phyloP scores from a whole-genome alignment of 2,329 filamentous ascomycete genomes.

The Penicillium sp. region DNA sequence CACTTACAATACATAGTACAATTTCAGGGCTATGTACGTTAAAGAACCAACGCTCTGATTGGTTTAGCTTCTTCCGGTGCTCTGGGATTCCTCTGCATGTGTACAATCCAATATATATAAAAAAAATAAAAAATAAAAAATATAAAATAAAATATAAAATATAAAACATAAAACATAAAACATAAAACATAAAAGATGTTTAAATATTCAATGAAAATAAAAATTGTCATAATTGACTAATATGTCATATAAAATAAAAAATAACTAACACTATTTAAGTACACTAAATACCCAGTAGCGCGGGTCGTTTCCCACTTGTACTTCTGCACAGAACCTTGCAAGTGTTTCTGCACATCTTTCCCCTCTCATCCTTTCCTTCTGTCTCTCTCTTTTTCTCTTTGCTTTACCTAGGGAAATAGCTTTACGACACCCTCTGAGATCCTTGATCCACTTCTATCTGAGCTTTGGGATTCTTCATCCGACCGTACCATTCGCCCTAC shows the following conservation, averaged over 20 bases:
- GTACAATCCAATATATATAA: background rate
- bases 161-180: too few species aligned
- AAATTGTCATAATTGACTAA: too few species aligned
- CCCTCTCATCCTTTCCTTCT: background rate
- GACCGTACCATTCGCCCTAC: background rate
- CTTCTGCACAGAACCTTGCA: background rate
- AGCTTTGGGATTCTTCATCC: background rate
- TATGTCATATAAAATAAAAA: too few species aligned
- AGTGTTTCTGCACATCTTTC: background rate
- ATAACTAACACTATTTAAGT: too few species aligned
- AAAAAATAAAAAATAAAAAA: background rate
- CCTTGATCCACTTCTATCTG: background rate
- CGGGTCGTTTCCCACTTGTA: conserved; percentile 1
- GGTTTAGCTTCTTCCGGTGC: background rate
- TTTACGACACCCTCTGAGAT: background rate
- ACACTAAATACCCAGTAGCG: background rate
- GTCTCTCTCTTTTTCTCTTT: background rate
- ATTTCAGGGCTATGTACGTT: too few species aligned
- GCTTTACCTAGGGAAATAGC: background rate
- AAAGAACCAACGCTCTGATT: background rate
- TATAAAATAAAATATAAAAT: too few species aligned
- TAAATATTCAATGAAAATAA: too few species aligned
- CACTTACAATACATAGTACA: too few species aligned
- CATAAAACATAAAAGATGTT: too few species aligned
- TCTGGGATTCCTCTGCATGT: background rate